Base-by-base conservation (phyloP, 1,284 basidiomycete genomes). In the Ustilago esculenta region DNA sequence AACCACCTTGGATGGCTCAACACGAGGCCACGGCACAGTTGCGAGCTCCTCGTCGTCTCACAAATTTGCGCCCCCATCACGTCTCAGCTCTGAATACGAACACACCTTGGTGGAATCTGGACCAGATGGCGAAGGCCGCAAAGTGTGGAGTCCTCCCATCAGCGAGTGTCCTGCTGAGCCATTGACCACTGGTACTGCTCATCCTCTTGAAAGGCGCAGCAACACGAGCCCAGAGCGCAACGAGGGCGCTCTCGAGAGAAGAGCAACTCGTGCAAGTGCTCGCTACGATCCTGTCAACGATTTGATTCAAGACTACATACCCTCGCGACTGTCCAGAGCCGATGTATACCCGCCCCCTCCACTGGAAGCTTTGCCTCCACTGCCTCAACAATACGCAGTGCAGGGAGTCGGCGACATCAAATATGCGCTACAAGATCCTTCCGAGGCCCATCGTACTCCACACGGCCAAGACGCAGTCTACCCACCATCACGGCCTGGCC, bases 231-330 rank as follows among this genome's bases (percentile, higher is more conserved):
- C 44, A n/a, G 48, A 51, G 6, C 30, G 29, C 29, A 42, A 24
- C 17, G 35, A 18, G n/a, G 23, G n/a, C 5, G 21, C n/a, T 5
- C 29, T 65, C 8, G 51, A 70, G 12, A 47, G 67, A 18, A 55
- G 68, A 25, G 57, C 50, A 5, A 71, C 68, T 4, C 52, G 57
- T 3, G 24, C 24, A 32, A 76, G 67, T 45, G 60, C 63, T 20
- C 59, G 60, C 6, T 76, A 73, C 44, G 71, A 71, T 15, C 68
- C 72, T 14, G 68, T 73, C 43, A 60, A 59, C 37, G 73, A 76
- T 24, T 30, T 75, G n/a, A 56, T 75, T 23, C 46, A 67, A 18
- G 70, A 70, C 40, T 75, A 75, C 54, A 54, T 68, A 14, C 54
- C 64, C 2, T 50, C 57, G 9, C 40, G 47, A 15, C 39, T 30